Base-by-base conservation (phyloP, 1,284 basidiomycete species). In the Ceratobasidium sp. region DNA sequence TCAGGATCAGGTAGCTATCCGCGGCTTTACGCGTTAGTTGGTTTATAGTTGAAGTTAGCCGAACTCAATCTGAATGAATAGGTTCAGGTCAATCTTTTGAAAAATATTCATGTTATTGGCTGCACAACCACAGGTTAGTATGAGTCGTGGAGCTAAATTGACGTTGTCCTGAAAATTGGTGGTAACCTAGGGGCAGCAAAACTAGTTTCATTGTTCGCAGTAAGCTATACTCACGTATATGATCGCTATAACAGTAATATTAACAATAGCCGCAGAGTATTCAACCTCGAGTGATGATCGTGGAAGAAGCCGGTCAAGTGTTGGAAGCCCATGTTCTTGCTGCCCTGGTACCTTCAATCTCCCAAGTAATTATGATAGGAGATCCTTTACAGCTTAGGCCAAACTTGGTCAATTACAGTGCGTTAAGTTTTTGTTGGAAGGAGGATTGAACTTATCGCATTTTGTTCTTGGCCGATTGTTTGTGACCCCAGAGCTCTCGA, bases 301-400 rank as follows among this genome's bases (percentile, higher is more conserved):
- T 92, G 1, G 91, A 92, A 82, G 93, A 94, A 82, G 93, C 93
- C 0, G 93, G 93, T 0, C 93, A 94, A 84, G 92, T 94, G 0
- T 86, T 94, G 17, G 93, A 94, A 83, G 90, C 92, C 1, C 93
- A 94, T 80, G 85, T 93, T 13, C 82, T 93, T 0, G 89, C 65
- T 12, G 64, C 64, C 28, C 23, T 80, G 59, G 56, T 77, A 15
- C 62, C 33, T 5, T 46, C 71, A 1, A 86, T 91, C 0, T 86
- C 91, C 71, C 91, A 92, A 67, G 85, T 92, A 20, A 91, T 93
- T 68, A 85, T 89, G 52, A 92, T 93, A 40, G 92, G 92, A 0
- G 92, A 93, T 79, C 92, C 92, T 0, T 85, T 89, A 1, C 92
- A 93, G 83, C 86, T 93, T 1, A 88, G 92, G 2, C 92, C 92